Evolutionary conservation across 371 early-diverging fungal genomes (phyloP).

Genomic region (Apophysomyces elegans): DNA sequence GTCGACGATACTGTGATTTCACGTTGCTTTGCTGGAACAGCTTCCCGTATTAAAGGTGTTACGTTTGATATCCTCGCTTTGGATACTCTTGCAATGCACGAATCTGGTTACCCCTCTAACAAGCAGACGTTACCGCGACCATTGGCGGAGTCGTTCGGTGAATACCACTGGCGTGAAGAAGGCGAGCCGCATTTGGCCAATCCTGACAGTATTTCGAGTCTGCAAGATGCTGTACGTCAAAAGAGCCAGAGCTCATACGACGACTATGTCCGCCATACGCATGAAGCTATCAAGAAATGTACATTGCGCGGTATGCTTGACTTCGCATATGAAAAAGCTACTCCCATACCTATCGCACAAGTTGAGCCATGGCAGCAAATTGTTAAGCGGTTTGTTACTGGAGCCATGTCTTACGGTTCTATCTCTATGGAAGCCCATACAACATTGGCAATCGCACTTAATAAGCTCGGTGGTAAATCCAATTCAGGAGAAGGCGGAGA

Average conservation of each 20-base stretch:
- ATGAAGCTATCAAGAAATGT: slow-evolving; percentile 86
- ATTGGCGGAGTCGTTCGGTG: slow-evolving; percentile 87
- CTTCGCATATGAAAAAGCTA: slow-evolving; percentile 75
- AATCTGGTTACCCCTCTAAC: slow-evolving; percentile 81
- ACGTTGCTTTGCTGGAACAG: slow-evolving; percentile 93
- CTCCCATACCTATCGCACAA: slow-evolving; percentile 86
- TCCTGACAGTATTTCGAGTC: slow-evolving; percentile 82
- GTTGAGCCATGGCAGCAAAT: slow-evolving; percentile 97
- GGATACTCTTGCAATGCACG: slow-evolving; percentile 89
- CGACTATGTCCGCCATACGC: slow-evolving; percentile 77
- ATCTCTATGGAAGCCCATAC: slow-evolving; percentile 95
- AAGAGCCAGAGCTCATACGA: slow-evolving; percentile 89
- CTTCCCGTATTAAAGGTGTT: slow-evolving; percentile 92
- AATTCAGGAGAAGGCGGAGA: slow-evolving; percentile 99
- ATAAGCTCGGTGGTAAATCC: slow-evolving; percentile 92
- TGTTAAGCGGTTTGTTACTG: slow-evolving; percentile 95
- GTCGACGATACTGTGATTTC: slow-evolving; percentile 86
- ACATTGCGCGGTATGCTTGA: slow-evolving; percentile 96
- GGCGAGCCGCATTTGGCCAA: slow-evolving; percentile 93
- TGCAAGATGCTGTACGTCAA: slow-evolving; percentile 95
- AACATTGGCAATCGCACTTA: slow-evolving; percentile 94
- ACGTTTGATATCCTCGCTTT: slow-evolving; percentile 87
- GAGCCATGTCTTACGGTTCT: slow-evolving; percentile 99
- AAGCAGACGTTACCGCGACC: slow-evolving; percentile 62
- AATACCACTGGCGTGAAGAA: slow-evolving; percentile 96